Evolutionary conservation across 2,329 filamentous ascomycete species (phyloP), one percentile per base, ranked within the genome.

Genomic region (Rhinocladiella mackenziei): DNA sequence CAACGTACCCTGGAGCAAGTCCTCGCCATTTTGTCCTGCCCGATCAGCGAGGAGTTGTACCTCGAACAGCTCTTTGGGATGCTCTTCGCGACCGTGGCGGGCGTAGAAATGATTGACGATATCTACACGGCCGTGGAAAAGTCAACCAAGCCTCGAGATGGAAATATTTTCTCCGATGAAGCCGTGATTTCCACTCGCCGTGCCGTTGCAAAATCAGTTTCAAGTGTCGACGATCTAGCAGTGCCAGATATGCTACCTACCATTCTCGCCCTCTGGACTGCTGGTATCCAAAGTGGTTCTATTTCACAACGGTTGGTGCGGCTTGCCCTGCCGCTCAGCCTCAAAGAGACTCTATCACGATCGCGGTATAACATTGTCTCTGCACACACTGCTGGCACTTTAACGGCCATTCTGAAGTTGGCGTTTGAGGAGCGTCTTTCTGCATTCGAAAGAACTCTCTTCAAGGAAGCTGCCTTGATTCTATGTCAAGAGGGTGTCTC

Each of bases 31-130:
- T 20, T 50, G 10, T 50, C 26, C 23, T 34, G 39, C 17, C 35
- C 47, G 22, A 25, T 14, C 4, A 37, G 33, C 4, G 44, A 54
- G 11, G 44, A 33, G 4, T 40, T 75, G 44, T 81, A 86, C 52
- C 74, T 80, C 32, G 86, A 94, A 56, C 84, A 89, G 63, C 74
- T 94, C 3, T 94, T 94, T 65, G 88, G 88, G 19, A 83, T 84
- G 56, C 76, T 96, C 6, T 73, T 95, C 37, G 79, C 86, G 4
- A 91, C 94, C 66, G 82, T 84, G 1, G 67, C 94, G 38, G 84
- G 88, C 43, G 84, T 94, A 61, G 81, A 88, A 59, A 77, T 81
- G 32, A 72, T 91, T 48, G 79, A 84, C 40, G 71, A 77, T 43
- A 71, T 92, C 36, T 92, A 53, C 39, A 44, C 43, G n/a, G 39